Percentiles rank a stretch among this genome's conserved stretches.
phyloP scores from a whole-genome alignment of 1,284 basidiomycete species.

The Cryptococcus sp. region DNA sequence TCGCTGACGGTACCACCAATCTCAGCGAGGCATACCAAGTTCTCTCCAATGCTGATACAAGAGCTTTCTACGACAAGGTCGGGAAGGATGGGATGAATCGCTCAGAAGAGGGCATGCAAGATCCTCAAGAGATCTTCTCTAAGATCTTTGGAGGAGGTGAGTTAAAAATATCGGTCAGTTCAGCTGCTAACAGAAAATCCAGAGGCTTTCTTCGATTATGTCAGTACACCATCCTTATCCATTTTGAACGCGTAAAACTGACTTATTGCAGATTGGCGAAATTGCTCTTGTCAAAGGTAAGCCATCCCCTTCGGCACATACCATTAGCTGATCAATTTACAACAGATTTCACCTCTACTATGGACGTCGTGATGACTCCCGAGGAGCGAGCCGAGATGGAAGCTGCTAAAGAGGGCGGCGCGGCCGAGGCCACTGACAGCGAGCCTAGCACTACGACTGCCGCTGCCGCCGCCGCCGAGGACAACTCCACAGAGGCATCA shows the following conservation, averaged over 20 bases:
- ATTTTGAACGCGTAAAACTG: not conserved
- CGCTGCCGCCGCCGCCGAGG: constrained; percentile 18
- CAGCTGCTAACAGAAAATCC: not conserved
- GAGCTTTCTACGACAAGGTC: constrained; percentile 93
- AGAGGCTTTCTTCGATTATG: constrained; percentile 66
- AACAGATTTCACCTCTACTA: constrained; percentile 50
- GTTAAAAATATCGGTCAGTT: constrained; percentile 35
- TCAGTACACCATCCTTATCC: constrained; percentile 54
- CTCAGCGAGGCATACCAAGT: constrained; percentile 88
- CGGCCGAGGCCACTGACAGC: constrained; percentile 48
- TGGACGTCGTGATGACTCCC: constrained; percentile 63
- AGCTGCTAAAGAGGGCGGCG: constrained; percentile 51
- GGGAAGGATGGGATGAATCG: constrained; percentile 62
- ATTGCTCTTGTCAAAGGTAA: constrained; percentile 78
- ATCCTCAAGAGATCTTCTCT: constrained; percentile 86
- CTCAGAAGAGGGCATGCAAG: constrained; percentile 57
- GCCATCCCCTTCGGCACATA: not conserved
- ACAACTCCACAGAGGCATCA: constrained; percentile 16
- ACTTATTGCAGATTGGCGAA: constrained; percentile 73
- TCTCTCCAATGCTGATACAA: constrained; percentile 78
- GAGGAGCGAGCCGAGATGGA: constrained; percentile 90
- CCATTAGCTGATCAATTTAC: not conserved
- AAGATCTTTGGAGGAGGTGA: constrained; percentile 89
- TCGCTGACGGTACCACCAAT: not conserved
- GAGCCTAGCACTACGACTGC: constrained; percentile 28